phyloP scores from a whole-genome alignment of 1,284 basidiomycete genomes.

The Pascua sp. region DNA sequence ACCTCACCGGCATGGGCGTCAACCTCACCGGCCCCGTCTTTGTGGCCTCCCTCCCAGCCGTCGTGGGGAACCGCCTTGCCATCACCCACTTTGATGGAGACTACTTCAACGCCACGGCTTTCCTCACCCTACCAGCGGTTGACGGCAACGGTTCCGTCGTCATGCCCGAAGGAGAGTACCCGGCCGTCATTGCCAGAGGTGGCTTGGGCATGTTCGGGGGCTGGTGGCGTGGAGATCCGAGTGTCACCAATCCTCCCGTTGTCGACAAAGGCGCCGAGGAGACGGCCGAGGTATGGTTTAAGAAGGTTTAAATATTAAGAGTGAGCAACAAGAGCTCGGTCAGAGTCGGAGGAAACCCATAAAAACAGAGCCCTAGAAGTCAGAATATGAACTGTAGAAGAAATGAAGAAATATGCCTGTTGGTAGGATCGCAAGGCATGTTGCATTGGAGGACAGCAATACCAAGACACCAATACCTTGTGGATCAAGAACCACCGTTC shows the following conservation, averaged over 20 bases:
- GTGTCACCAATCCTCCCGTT: background rate
- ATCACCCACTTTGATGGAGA: constrained; percentile 16
- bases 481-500: too few species aligned
- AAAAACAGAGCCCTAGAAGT: too few species aligned
- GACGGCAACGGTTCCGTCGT: background rate
- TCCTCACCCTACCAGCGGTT: background rate
- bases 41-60: constrained; percentile 10
- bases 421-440: too few species aligned
- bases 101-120: constrained; percentile 14
- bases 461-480: too few species aligned
- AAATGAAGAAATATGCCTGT: too few species aligned
- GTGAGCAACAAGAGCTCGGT: too few species aligned
- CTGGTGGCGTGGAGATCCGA: background rate
- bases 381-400: too few species aligned
- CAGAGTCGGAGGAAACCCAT: too few species aligned
- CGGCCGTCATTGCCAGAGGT: background rate
- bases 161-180: too few species aligned
- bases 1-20: too few species aligned
- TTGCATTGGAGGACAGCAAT: too few species aligned
- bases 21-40: background rate
- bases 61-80: constrained; percentile 20
- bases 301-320: background rate
- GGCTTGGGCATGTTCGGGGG: constrained; percentile 11
- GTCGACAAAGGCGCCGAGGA: background rate
- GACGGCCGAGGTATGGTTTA: constrained; percentile 6